Conservation (phyloP, 306 rosid genomes). For the Bauhinia variegata region DNA sequence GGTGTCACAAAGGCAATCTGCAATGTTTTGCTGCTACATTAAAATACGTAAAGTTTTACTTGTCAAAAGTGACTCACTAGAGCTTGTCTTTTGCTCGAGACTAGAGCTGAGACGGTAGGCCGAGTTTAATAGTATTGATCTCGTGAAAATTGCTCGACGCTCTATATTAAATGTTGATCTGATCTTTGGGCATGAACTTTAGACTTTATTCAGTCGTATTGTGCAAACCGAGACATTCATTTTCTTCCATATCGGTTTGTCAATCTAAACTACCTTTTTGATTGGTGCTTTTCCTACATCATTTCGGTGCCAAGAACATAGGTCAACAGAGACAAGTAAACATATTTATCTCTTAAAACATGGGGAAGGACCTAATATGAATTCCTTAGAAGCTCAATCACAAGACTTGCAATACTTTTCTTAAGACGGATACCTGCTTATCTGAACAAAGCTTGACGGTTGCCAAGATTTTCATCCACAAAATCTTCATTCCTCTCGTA, state of each 20-base stretch:
- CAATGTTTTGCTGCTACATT: too few species aligned
- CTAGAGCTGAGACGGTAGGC: slow-evolving; percentile 32
- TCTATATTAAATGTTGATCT: neutral
- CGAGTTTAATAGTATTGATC: slow-evolving; percentile 25
- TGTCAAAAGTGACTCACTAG: slow-evolving; percentile 37
- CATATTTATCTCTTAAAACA: too few species aligned
- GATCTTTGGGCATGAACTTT: neutral
- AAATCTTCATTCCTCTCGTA: too few species aligned
- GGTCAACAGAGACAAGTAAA: too few species aligned
- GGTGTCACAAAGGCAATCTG: too few species aligned
- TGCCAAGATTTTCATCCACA: too few species aligned
- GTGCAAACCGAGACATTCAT: slow-evolving; percentile 13
- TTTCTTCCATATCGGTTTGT: neutral
- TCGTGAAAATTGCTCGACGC: slow-evolving; percentile 34
- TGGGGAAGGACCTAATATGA: too few species aligned
- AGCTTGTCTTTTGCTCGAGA: slow-evolving; percentile 45
- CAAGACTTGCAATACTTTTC: too few species aligned
- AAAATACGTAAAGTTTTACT: neutral
- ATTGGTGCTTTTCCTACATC: slow-evolving; percentile 5
- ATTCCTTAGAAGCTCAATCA: too few species aligned
- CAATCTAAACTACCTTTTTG: neutral
- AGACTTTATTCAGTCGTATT: neutral
- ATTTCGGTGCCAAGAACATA: neutral
- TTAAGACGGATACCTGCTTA: too few species aligned
- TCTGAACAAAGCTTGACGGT: too few species aligned